Evolutionary conservation across 768 basidiomycete species (phyloP).

Genomic region (Amanita phalloides): DNA sequence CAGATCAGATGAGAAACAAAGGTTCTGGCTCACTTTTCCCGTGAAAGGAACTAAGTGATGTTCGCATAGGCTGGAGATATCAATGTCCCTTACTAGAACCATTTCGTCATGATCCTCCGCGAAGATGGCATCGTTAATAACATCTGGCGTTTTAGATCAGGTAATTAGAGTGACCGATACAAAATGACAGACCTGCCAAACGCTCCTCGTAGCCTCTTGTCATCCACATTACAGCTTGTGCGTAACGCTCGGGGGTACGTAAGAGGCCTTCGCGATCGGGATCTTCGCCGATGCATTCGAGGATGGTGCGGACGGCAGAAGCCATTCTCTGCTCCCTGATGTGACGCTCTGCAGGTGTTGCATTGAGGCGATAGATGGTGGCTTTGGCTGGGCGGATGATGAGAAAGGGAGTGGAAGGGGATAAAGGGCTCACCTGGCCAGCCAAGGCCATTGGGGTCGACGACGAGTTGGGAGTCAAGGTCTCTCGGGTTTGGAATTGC

Average conservation of each 20-base stretch:
- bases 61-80: conserved; percentile 95
- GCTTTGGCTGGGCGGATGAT: conserved; percentile 59
- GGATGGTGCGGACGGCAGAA: conserved; percentile 77
- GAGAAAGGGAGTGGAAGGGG: neutral
- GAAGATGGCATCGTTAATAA: conserved; percentile 97
- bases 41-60: conserved; percentile 98
- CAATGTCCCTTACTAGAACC: conserved; percentile 96
- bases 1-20: conserved; percentile 13
- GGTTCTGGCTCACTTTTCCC: conserved; percentile 57
- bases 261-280: conserved; percentile 89
- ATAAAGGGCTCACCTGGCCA: conserved; percentile 66
- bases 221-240: conserved; percentile 98
- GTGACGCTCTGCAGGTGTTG: conserved; percentile 60
- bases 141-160: conserved; percentile 43
- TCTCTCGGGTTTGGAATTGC: conserved; percentile 25
- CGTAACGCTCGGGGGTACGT: conserved; percentile 90
- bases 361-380: conserved; percentile 75
- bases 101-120: conserved; percentile 99
- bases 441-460: conserved; percentile 70
- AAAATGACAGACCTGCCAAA: conserved; percentile 52
- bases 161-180: conserved; percentile 10
- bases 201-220: conserved; percentile 97
- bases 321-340: conserved; percentile 71
- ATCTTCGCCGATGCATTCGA: conserved; percentile 98
- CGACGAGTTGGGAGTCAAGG: conserved; percentile 24